Percentiles rank a stretch among this genome's conserved stretches.
These are phyloP conservation scores for Fusarium poae DNA, from an alignment of 2,329 filamentous ascomycete species.

Conservation along the genomic window DNA sequence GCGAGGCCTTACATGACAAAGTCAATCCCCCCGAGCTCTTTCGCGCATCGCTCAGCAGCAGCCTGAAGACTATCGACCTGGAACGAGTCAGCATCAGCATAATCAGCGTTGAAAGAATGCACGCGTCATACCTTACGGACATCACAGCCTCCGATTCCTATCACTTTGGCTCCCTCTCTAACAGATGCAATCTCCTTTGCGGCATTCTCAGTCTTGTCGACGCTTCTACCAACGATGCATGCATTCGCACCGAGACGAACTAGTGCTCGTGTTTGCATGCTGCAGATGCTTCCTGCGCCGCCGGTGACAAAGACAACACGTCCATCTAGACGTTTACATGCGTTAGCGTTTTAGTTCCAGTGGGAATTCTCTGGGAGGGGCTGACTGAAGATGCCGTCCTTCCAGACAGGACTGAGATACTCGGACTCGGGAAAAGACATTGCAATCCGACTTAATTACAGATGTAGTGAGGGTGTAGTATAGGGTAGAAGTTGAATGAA, in stretches of 20 bases:
- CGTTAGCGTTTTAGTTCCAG: constrained; percentile 4
- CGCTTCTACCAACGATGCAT: constrained; percentile 91
- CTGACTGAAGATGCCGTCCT: constrained; percentile 86
- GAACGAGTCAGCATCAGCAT: constrained; percentile 3
- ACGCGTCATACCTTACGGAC: constrained; percentile 73
- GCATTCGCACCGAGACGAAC: constrained; percentile 93
- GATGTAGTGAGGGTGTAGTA: neutral
- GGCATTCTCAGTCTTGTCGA: constrained; percentile 84
- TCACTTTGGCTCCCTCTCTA: constrained; percentile 82
- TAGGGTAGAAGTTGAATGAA: neutral
- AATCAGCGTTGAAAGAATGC: neutral
- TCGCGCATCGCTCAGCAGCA: constrained; percentile 82
- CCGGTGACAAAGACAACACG: constrained; percentile 97
- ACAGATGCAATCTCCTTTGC: constrained; percentile 86
- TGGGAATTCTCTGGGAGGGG: neutral
- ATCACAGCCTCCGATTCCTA: constrained; percentile 85
- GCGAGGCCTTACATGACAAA: constrained; percentile 81
- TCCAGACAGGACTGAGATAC: constrained; percentile 87
- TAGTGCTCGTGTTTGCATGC: constrained; percentile 90
- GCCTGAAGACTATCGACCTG: constrained; percentile 59
- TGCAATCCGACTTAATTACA: constrained; percentile 1
- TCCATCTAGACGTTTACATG: constrained; percentile 68
- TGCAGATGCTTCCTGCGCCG: constrained; percentile 93
- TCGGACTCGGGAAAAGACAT: constrained; percentile 80
- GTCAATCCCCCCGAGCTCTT: constrained; percentile 89